phyloP scores from a whole-genome alignment of 495 filamentous ascomycete genomes.

The Poronia punctata region DNA sequence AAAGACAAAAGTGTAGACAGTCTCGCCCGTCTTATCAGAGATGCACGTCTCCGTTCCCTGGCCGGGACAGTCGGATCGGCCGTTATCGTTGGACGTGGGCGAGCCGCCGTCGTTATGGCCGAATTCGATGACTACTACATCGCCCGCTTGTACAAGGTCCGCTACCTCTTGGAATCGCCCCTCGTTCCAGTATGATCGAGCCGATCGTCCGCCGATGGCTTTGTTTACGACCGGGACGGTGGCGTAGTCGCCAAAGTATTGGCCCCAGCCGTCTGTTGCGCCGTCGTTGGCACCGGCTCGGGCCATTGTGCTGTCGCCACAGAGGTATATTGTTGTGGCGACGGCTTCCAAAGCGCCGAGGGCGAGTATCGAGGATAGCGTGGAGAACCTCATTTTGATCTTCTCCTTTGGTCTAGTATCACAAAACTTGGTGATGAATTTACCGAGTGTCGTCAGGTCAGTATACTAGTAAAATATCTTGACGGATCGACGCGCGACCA shows the following conservation, averaged over 20 bases:
- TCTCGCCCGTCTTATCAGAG: slow-evolving; percentile 29
- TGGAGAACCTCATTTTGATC: slow-evolving; percentile 6
- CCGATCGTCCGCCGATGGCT: slow-evolving; percentile 38
- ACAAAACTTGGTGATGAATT: no score
- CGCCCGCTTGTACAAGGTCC: slow-evolving; percentile 27
- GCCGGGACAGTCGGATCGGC: slow-evolving; percentile 50
- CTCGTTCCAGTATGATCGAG: slow-evolving; percentile 39
- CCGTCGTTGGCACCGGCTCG: slow-evolving; percentile 29
- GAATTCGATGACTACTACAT: slow-evolving; percentile 46
- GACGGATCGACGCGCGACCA: no score
- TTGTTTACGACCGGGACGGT: slow-evolving; percentile 32
- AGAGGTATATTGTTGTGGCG: slow-evolving; percentile 40
- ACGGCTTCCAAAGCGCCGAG: background rate
- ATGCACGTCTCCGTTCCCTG: slow-evolving; percentile 49
- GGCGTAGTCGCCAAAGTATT: slow-evolving; percentile 26
- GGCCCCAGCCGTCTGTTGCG: slow-evolving; percentile 32
- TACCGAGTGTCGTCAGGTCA: no score
- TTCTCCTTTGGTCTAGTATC: no score
- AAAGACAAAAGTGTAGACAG: slow-evolving; percentile 50
- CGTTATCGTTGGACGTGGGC: slow-evolving; percentile 36
- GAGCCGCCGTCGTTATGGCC: slow-evolving; percentile 42
- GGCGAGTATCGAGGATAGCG: background rate
- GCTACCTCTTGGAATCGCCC: slow-evolving; percentile 36
- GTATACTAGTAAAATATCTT: no score
- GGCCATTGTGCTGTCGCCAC: slow-evolving; percentile 52